These are phyloP conservation scores for Phytophthora litchii DNA, from an alignment of 352 stramenopile species.

Conservation along the genomic window DNA sequence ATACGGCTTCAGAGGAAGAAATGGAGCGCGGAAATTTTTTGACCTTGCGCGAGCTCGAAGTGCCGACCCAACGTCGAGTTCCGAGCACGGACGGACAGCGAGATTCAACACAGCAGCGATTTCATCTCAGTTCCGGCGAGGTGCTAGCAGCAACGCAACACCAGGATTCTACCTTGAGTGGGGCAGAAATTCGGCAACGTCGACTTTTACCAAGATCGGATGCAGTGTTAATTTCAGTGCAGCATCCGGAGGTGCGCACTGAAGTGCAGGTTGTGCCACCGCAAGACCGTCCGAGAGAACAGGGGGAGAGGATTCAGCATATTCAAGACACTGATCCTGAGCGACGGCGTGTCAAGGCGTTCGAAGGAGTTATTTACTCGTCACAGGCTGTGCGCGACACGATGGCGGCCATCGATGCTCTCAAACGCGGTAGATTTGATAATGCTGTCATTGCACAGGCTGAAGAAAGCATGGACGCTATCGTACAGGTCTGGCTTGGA, in stretches of 20 bases:
- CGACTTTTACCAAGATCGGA: constrained; percentile 5
- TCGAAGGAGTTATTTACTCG: constrained; percentile 21
- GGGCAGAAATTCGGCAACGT: neutral
- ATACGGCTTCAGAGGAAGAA: constrained; percentile 1
- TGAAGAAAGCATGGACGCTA: constrained; percentile 17
- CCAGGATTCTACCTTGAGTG: neutral
- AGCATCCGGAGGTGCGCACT: neutral
- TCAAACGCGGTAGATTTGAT: constrained; percentile 23
- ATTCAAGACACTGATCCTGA: neutral
- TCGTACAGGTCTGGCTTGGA: constrained; percentile 24
- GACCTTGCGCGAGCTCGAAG: constrained; percentile 1
- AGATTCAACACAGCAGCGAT: neutral
- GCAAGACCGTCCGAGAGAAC: neutral
- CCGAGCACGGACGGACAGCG: neutral
- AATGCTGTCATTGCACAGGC: constrained; percentile 13
- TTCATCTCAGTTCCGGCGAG: neutral
- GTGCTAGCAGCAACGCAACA: neutral
- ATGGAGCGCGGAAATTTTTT: constrained; percentile 11
- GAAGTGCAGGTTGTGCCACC: constrained; percentile 2
- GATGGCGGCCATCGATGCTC: constrained; percentile 22
- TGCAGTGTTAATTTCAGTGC: neutral
- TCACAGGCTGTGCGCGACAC: constrained; percentile 26
- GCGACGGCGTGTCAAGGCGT: constrained; percentile 5
- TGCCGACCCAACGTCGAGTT: neutral
- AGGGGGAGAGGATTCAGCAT: constrained; percentile 6